Evolutionary conservation across 2,329 filamentous ascomycete species (phyloP), one percentile per base, ranked within the genome.

Genomic region (Nemania sp.): DNA sequence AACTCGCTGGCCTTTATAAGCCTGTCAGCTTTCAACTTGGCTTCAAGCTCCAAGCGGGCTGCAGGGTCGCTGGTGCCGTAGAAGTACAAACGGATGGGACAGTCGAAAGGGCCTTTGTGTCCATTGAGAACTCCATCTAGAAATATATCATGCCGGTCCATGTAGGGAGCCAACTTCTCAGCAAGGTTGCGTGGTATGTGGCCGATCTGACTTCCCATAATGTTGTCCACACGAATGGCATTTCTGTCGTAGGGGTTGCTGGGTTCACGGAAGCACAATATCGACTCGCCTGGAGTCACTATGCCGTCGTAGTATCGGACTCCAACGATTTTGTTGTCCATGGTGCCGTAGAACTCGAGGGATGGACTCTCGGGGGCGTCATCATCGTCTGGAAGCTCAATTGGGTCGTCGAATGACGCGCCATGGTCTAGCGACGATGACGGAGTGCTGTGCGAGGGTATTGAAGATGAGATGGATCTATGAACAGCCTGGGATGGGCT

Each of bases 201-300:
- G 0, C 93, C 93, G 73, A 97, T 92, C 74, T 97, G 93, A 7
- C 79, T 78, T 18, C 88, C 87, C 75, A 92, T 86, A 15, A 94
- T 92, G 77, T 96, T 97, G 73, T 92, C 86, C 1, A 97, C 88
- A 5, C 89, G 87, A 65, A 97, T 93, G 0, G 93, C 93, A 79
- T 96, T 96, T 5, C 73, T 70, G 76, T 96, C 92, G 75, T 91
- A 92, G 72, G 82, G 60, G 72, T 93, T 93, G 2, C 75, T 72
- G 2, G 89, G 88, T 71, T 93, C 89, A 66, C 91, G 83, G 45
- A 82, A 81, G 55, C 89, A 76, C 63, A 88, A 75, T 3, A 91
- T 86, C 68, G 85, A 83, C 76, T 92, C 89, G 29, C 87, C 87
- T 15, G 82, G 73, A 10, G 83, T 89, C 15, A 88, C 88, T 68